Base-by-base conservation (phyloP, 305 asterid species). In the Plantago coronopus region DNA sequence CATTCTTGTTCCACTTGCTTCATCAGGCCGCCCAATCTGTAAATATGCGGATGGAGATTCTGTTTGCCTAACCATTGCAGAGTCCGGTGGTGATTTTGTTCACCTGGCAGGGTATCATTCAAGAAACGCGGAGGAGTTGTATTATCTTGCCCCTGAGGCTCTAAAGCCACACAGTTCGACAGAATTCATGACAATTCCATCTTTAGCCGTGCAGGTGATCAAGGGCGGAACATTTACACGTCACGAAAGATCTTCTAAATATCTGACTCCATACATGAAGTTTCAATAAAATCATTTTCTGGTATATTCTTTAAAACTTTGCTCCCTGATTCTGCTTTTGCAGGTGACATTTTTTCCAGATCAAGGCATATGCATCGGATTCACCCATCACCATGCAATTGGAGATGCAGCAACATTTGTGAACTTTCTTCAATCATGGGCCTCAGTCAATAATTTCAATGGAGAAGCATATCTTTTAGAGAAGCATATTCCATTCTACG, bases 11-110 rank as follows among this genome's bases (percentile, higher is more conserved):
- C 72, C 77, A 8, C 65, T 55, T 40, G 3, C 20, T 4, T 7
- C 60, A 17, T 9, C 48, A 0, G 59, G 27, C 0, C 37, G n/a
- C 59, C 73, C 72, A 3, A 11, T 51, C 23, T 72, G 42, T 1
- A 48, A 12, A 1, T 67, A 67, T 12, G 15, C 21, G 1, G 23
- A 29, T 5, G 77, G 74, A 0, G 77, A 77, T 60, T 61, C 67
- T 0, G 34, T 74, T 23, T 54, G 77, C 7, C 61, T 80, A 4
- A 55, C 59, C 3, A 23, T 80, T 23, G 70, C 66, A 0, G 61
- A 71, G 21, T 67, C 72, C 1, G 17, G 13, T 2, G 37, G 67
- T 12, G 70, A 68, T 42, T 76, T 65, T 12, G 0, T 3, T 22
- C 7, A 22, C 48, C 56, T 73, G n/a, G 15, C 72, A 2, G 66